A percentile compares a stretch with the other conserved stretches of the same genome.
Evolutionary conservation across 192 early-diverging fungal species (phyloP).

Genomic region (Backusella mclennaniae): DNA sequence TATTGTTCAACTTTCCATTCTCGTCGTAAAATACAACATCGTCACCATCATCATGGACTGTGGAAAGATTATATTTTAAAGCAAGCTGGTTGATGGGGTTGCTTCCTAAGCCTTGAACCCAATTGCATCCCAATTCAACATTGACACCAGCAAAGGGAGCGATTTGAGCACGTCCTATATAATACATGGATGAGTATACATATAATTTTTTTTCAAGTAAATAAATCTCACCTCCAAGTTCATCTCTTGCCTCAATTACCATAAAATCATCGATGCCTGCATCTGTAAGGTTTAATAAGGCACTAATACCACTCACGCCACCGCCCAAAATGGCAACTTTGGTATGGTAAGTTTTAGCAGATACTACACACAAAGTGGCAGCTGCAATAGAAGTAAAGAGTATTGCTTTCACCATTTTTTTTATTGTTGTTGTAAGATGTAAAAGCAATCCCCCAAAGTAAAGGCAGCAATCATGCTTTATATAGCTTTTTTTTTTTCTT

Average conservation of each 20-base stretch:
- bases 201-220: background rate
- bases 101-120: constrained; percentile 38
- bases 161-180: constrained; percentile 29
- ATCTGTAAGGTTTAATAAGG: constrained; percentile 28
- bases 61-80: constrained; percentile 29
- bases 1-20: constrained; percentile 27
- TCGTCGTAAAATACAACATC: constrained; percentile 29
- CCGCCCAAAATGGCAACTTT: constrained; percentile 43
- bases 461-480: background rate
- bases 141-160: constrained; percentile 26
- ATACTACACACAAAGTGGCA: background rate
- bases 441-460: too few relatives aligned
- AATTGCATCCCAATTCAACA: constrained; percentile 39
- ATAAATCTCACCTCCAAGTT: constrained; percentile 23
- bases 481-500: background rate
- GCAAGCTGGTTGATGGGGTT: constrained; percentile 34
- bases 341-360: constrained; percentile 11
- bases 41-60: constrained; percentile 10
- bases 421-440: too few relatives aligned
- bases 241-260: constrained; percentile 35
- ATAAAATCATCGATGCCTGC: constrained; percentile 37
- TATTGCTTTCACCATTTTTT: background rate
- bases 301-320: constrained; percentile 38
- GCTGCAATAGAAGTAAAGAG: background rate
- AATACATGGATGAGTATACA: background rate